These are phyloP conservation scores for Populus nigra DNA, from an alignment of 345 rosid genomes.

Conservation along the genomic window DNA sequence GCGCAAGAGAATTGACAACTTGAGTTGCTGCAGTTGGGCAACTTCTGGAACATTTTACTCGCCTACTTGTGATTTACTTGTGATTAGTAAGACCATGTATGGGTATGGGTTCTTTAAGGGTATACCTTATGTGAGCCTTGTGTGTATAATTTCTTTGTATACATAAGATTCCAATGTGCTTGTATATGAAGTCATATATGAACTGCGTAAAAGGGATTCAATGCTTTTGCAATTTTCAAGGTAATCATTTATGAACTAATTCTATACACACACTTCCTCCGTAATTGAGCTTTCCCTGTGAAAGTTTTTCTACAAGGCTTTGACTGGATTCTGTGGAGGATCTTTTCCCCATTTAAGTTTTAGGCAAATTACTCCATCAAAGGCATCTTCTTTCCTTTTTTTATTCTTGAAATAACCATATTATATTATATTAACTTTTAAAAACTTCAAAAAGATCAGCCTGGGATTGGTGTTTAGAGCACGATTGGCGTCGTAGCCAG, in stretches of 20 bases:
- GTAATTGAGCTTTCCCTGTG: not conserved
- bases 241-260: not conserved
- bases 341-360: not conserved
- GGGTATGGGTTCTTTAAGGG: not conserved
- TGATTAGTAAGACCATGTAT: not conserved
- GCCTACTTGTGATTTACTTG: not conserved
- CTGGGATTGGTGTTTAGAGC: not conserved
- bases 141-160: not conserved
- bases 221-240: not conserved
- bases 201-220: not conserved
- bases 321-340: not conserved
- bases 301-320: not conserved
- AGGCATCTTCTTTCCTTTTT: not conserved
- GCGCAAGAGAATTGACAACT: not conserved
- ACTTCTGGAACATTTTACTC: not conserved
- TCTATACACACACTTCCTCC: not conserved
- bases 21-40: not conserved
- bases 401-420: not conserved
- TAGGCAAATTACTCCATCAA: not conserved
- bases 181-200: not conserved
- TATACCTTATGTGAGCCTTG: not conserved
- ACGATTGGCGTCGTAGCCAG: too few species aligned
- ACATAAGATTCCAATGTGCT: not conserved
- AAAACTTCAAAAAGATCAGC: not conserved
- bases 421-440: not conserved